Percentiles rank a stretch among this genome's conserved stretches.
Conservation (phyloP, 164 flowering plant genomes). For the Tetrastigma voinierianum region DNA sequence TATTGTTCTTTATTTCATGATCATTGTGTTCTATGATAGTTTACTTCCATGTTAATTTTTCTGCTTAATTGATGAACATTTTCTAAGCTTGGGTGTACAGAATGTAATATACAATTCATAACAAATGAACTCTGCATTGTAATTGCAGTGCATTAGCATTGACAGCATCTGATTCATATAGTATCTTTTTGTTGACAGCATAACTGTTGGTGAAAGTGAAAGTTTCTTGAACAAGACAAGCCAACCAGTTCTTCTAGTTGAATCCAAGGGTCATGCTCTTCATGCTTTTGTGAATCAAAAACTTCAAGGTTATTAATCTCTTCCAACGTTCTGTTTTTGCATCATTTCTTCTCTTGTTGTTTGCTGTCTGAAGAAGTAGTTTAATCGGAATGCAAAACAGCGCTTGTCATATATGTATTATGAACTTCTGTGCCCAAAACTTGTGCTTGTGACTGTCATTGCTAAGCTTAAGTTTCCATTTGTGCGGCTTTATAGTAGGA, state of each 20-base stretch:
- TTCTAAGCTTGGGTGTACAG: background rate
- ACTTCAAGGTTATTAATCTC: conserved; percentile 59
- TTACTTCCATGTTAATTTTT: no score
- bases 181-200: conserved; percentile 42
- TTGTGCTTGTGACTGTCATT: no score
- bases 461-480: no score
- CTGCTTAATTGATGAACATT: no score
- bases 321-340: background rate
- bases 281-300: conserved; percentile 86
- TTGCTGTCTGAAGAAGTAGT: background rate
- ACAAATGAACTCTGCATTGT: background rate
- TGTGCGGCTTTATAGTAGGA: no score
- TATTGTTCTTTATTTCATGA: no score
- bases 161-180: background rate
- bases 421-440: background rate
- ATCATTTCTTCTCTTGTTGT: background rate
- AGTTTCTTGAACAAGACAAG: conserved; percentile 51
- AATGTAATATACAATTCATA: background rate
- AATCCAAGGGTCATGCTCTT: conserved; percentile 93
- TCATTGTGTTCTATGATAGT: no score
- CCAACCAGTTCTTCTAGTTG: conserved; percentile 58
- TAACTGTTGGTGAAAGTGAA: conserved; percentile 61
- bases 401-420: background rate
- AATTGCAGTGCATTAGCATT: background rate
- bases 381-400: background rate